A percentile compares a stretch with the other conserved stretches of the same genome.
Conservation (phyloP, 345 rosid species). For the Acer saccharum region DNA sequence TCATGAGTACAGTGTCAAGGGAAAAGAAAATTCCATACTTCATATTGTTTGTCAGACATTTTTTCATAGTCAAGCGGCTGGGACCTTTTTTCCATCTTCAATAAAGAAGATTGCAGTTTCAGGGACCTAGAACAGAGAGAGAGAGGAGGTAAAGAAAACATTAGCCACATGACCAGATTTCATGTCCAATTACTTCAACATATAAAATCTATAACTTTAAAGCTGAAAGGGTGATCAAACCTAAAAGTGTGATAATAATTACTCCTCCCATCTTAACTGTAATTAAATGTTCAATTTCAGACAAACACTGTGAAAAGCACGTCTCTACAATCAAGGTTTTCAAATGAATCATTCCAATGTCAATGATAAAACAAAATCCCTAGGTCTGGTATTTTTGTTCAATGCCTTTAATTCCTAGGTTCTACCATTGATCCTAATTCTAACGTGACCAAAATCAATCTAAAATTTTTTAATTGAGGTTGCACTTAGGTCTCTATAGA, state of each 20-base stretch:
- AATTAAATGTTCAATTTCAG: not conserved
- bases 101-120: conserved; percentile 26
- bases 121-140: conserved; percentile 14
- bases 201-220: not conserved
- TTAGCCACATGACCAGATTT: not conserved
- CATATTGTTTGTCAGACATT: not conserved
- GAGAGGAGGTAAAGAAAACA: not conserved
- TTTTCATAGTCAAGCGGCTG: conserved; percentile 10
- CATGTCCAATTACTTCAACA: not conserved
- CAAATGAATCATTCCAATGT: not conserved
- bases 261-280: not conserved
- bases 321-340: not conserved
- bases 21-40: not conserved
- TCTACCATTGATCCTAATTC: not conserved
- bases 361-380: conserved; percentile 1
- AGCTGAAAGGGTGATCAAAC: not conserved
- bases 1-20: not conserved
- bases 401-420: not conserved
- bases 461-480: too few relatives aligned
- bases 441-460: not conserved
- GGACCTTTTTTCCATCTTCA: conserved; percentile 20
- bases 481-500: too few relatives aligned
- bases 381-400: not conserved
- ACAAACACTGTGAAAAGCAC: not conserved
- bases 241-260: not conserved